Evolutionary conservation across 805 yeast species (phyloP).

Genomic region (Zygoascus ofunaensis): DNA sequence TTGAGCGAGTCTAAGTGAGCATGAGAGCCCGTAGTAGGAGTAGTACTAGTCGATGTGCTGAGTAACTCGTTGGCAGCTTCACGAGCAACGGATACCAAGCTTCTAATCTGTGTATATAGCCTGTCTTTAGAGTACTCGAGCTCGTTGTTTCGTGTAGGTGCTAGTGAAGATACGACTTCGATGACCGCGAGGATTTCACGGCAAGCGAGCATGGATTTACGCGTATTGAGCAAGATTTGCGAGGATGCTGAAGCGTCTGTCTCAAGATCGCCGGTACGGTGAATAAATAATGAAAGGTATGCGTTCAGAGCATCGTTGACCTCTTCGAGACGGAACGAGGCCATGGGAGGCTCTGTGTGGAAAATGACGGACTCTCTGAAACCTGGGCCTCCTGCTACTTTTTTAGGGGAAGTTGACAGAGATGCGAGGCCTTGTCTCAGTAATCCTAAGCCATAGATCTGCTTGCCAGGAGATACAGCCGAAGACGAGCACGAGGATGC

Average conservation of each 20-base stretch:
- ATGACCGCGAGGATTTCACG: constrained; percentile 31
- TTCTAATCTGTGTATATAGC: constrained; percentile 26
- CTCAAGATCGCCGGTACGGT: constrained; percentile 20
- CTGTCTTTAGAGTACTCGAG: constrained; percentile 28
- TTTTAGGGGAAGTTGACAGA: not conserved
- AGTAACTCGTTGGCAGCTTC: constrained; percentile 24
- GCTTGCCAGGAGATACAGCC: not conserved
- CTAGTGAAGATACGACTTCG: constrained; percentile 24
- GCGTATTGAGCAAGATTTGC: constrained; percentile 28
- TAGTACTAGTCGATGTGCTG: constrained; percentile 3
- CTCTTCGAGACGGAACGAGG: constrained; percentile 28
- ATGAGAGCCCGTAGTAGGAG: not conserved
- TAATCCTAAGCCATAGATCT: not conserved
- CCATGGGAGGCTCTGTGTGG: constrained; percentile 22
- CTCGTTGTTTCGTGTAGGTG: constrained; percentile 22
- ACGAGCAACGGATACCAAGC: constrained; percentile 30
- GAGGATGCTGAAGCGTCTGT: constrained; percentile 25
- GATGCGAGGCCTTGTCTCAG: not conserved
- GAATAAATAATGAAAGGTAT: constrained; percentile 28
- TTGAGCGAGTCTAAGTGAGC: constrained; percentile 13
- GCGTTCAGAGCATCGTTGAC: constrained; percentile 27
- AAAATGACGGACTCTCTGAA: constrained; percentile 20
- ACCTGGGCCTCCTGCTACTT: constrained; percentile 1
- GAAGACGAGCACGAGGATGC: not conserved
- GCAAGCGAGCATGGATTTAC: constrained; percentile 33